Evolutionary conservation across 192 early-diverging fungal genomes (phyloP), one percentile per base, ranked within the genome.

Genomic region (Coemansia sp.): DNA sequence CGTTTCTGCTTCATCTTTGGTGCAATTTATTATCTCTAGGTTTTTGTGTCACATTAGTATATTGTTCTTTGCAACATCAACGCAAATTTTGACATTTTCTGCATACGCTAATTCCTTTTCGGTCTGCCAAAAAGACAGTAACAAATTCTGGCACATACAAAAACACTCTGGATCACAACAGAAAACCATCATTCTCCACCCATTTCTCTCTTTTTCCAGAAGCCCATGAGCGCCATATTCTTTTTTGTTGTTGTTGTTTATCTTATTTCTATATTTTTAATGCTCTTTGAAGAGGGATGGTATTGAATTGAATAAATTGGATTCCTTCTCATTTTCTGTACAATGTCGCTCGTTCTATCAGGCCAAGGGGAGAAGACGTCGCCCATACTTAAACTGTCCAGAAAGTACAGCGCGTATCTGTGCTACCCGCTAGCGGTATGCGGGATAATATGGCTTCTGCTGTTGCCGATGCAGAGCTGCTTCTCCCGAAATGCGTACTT

Each of bases 401-500:
- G 80, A 56, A 69, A 72, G 48, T 65, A 83, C 80, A 71, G 75
- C 66, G 71, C 66, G 16, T 68, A 73, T 49, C 65, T 76, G 52
- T 87, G 89, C 73, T 80, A 84, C 42, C 64, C 87, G 3, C 79
- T 93, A 19, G 87, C 87, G 16, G 50, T 85, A 23, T 84, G 85
- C 18, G 89, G 86, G 2, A 70, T 89, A 19, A 53, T 76, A 45
- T 92, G 90, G 90, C 71, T 92, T 9, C 74, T 92, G 21, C 69
- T 85, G 38, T 70, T 93, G 18, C 90, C 92, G 10, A 79, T 84
- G 44, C 81, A 86, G 54, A 70, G 62, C n/a, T 32, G 32, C 52
- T 87, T 89, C 61, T 89, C 84, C 56, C 88, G 88, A 59, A 42
- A 67, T 37, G 89, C 87, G 0, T 93, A 93, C 71, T 79, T 91